Evolutionary conservation across 768 basidiomycete genomes (phyloP).

Genomic region (Lentinula aciculospora): DNA sequence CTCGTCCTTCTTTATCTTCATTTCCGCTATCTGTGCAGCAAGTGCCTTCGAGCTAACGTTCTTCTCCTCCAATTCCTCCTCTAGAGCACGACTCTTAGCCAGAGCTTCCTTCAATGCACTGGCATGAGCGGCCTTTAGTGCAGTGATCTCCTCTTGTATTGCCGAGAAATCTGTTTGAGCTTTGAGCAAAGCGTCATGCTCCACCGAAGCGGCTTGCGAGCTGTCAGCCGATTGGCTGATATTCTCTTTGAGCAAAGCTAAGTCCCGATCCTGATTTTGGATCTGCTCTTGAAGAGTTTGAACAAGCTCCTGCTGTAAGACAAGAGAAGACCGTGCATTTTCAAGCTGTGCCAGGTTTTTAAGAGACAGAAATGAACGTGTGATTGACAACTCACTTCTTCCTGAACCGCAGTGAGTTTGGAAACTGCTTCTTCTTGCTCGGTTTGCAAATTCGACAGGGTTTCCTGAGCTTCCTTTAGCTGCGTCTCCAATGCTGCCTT

Average conservation of each 20-base stretch:
- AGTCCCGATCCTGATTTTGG: conserved; percentile 42
- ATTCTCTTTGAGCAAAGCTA: conserved; percentile 44
- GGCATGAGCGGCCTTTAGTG: conserved; percentile 44
- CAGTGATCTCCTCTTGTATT: conserved; percentile 44
- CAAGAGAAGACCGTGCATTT: conserved; percentile 33
- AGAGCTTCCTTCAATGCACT: conserved; percentile 42
- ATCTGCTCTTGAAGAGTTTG: conserved; percentile 45
- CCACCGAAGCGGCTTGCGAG: conserved; percentile 44
- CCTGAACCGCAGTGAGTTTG: conserved; percentile 34
- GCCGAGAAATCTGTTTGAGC: conserved; percentile 58
- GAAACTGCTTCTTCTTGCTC: conserved; percentile 26
- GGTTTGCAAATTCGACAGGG: conserved; percentile 30
- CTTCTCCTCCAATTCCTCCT: conserved; percentile 44
- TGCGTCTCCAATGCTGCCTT: conserved; percentile 45
- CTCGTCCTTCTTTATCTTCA: conserved; percentile 68
- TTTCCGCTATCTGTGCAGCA: conserved; percentile 39
- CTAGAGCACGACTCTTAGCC: conserved; percentile 39
- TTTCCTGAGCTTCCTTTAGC: conserved; percentile 35
- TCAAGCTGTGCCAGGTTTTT: conserved; percentile 33
- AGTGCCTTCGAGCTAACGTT: conserved; percentile 37
- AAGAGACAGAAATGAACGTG: conserved; percentile 1
- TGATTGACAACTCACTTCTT: conserved; percentile 39
- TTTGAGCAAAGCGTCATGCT: conserved; percentile 59
- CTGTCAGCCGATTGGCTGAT: conserved; percentile 42
- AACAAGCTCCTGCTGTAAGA: conserved; percentile 40